phyloP scores from a whole-genome alignment of 441 rosid species.

The Bocquillonia castaneifolia region DNA sequence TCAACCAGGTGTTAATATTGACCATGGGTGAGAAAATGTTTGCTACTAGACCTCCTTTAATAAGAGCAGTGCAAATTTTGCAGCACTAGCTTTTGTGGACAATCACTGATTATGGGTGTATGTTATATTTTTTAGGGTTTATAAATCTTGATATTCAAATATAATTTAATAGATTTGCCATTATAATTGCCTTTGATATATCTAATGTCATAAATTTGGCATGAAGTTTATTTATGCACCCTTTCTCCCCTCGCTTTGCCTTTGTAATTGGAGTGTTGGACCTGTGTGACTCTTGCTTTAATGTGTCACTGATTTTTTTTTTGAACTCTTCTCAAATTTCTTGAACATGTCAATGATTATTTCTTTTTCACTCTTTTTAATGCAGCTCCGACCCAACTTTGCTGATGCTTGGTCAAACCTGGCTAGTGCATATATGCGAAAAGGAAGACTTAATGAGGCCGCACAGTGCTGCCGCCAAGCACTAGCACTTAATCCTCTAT shows the following conservation, averaged over 20 bases:
- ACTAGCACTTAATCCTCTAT: conserved; percentile 69
- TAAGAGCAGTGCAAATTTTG: neutral
- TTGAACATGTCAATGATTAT: conserved; percentile 10
- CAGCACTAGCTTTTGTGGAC: neutral
- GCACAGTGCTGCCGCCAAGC: conserved; percentile 97
- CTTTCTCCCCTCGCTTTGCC: neutral
- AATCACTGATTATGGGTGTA: neutral
- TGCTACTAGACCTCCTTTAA: neutral
- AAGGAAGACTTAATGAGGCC: conserved; percentile 90
- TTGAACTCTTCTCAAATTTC: too few relatives aligned
- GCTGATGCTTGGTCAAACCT: conserved; percentile 99
- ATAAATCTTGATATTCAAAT: neutral
- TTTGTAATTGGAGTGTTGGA: neutral
- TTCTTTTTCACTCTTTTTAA: conserved; percentile 5
- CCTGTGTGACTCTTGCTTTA: neutral
- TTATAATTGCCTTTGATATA: neutral
- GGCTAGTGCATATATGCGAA: conserved; percentile 96
- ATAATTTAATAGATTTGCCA: neutral
- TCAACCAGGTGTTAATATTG: neutral
- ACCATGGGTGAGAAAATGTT: neutral
- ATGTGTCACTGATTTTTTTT: too few relatives aligned
- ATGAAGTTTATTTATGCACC: neutral
- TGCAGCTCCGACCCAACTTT: conserved; percentile 91
- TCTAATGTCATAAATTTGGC: neutral
- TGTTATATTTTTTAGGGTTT: neutral